A percentile compares a stretch with the other conserved stretches of the same genome.
These are phyloP conservation scores for Trebouxiophyceae sp. DNA, from an alignment of 163 green algal species.

Conservation along the genomic window DNA sequence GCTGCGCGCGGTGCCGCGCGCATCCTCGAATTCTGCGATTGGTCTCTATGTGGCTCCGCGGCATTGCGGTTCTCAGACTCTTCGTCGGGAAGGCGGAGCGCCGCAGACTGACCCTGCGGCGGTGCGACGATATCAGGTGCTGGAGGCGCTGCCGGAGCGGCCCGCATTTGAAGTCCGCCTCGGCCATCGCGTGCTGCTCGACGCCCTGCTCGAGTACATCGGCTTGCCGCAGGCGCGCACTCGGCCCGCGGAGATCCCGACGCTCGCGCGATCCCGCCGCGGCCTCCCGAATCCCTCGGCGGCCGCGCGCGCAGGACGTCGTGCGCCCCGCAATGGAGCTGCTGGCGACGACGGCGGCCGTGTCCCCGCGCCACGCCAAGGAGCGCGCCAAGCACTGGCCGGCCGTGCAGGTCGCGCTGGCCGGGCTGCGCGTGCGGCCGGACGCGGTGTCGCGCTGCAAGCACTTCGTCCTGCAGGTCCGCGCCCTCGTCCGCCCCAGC, in stretches of 20 bases:
- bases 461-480: slow-evolving; percentile 41
- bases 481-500: too few species aligned
- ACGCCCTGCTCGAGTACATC: slow-evolving; percentile 24
- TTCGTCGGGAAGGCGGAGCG: too few species aligned
- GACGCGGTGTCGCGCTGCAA: slow-evolving; percentile 40
- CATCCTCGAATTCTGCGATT: too few species aligned
- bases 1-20: too few species aligned
- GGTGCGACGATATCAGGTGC: too few species aligned
- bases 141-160: slow-evolving; percentile 44
- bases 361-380: not conserved
- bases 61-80: too few species aligned
- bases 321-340: slow-evolving; percentile 26
- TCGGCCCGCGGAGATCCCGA: too few species aligned
- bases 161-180: slow-evolving; percentile 58
- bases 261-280: too few species aligned
- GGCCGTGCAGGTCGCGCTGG: slow-evolving; percentile 36
- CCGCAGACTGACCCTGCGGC: too few species aligned
- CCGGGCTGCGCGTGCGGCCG: slow-evolving; percentile 44
- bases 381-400: slow-evolving; percentile 20
- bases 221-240: slow-evolving; percentile 13
- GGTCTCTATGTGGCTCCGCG: too few species aligned
- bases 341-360: slow-evolving; percentile 23
- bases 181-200: slow-evolving; percentile 44
- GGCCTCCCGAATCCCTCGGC: too few species aligned
- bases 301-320: slow-evolving; percentile 25